These are phyloP conservation scores for Petunia secreta DNA, from an alignment of 257 asterid genomes.

Conservation along the genomic window DNA sequence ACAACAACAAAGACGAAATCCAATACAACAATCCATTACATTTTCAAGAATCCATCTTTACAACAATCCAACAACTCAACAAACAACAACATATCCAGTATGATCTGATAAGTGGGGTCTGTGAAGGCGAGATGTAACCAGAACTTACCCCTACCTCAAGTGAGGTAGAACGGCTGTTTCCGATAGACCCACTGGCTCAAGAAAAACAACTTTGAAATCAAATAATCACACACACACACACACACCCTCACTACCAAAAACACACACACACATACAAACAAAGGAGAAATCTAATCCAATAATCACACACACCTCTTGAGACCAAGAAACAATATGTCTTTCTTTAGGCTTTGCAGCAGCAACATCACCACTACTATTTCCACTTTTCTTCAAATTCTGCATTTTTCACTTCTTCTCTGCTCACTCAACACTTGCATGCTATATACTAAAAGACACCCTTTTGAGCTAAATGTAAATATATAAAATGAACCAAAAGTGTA, in stretches of 20 bases:
- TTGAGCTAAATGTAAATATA: constrained; percentile 52
- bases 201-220: too few relatives aligned
- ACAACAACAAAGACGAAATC: not conserved
- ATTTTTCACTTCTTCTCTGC: constrained; percentile 47
- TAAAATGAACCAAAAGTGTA: constrained; percentile 10
- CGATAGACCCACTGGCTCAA: too few relatives aligned
- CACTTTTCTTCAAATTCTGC: constrained; percentile 70
- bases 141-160: too few relatives aligned
- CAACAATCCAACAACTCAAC: not conserved
- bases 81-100: too few relatives aligned
- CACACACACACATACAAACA: not conserved
- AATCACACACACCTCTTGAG: constrained; percentile 73
- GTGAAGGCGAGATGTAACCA: too few relatives aligned
- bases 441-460: constrained; percentile 44
- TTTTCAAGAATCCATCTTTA: too few relatives aligned
- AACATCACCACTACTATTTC: constrained; percentile 31
- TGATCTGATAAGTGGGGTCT: too few relatives aligned
- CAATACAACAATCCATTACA: not conserved
- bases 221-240: too few relatives aligned
- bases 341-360: constrained; percentile 68
- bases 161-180: too few relatives aligned
- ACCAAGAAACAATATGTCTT: constrained; percentile 98
- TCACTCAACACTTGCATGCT: constrained; percentile 80
- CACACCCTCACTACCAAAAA: not conserved
- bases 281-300: not conserved